Conservation (phyloP, 352 stramenopile species). For the Phytophthora chlamydospora region DNA sequence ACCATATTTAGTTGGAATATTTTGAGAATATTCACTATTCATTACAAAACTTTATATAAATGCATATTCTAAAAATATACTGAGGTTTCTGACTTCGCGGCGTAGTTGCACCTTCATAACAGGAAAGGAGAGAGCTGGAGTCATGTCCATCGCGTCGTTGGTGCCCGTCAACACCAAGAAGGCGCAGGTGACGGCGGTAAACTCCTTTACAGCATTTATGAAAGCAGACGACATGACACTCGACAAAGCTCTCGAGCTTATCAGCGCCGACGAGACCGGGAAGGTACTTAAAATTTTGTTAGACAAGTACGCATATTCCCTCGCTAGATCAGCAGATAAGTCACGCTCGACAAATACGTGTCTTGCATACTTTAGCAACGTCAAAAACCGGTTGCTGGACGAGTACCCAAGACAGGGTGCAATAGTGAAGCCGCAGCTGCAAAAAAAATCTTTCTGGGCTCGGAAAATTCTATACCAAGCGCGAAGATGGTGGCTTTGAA, state of each 20-base stretch:
- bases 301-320: conserved; percentile 6
- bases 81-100: not conserved
- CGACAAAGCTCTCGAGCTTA: not conserved
- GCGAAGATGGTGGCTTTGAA: not conserved
- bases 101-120: too few relatives aligned
- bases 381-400: too few relatives aligned
- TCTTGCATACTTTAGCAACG: too few relatives aligned
- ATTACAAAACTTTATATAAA: not conserved
- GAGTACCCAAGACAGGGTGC: not conserved
- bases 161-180: too few relatives aligned
- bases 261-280: not conserved
- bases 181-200: not conserved
- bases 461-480: conserved; percentile 7
- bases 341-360: too few relatives aligned
- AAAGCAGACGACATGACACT: not conserved
- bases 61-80: not conserved
- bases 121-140: too few relatives aligned
- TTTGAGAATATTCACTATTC: conserved; percentile 4
- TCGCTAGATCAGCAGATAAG: too few relatives aligned
- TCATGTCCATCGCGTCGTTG: too few relatives aligned
- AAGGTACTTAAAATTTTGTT: not conserved
- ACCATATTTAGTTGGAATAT: conserved; percentile 8
- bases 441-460: conserved; percentile 9
- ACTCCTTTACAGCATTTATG: not conserved
- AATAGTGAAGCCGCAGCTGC: conserved; percentile 3